Evolutionary conservation across 2,329 filamentous ascomycete genomes (phyloP), one percentile per base, ranked within the genome.

Genomic region (Colletotrichum gloeosporioides): DNA sequence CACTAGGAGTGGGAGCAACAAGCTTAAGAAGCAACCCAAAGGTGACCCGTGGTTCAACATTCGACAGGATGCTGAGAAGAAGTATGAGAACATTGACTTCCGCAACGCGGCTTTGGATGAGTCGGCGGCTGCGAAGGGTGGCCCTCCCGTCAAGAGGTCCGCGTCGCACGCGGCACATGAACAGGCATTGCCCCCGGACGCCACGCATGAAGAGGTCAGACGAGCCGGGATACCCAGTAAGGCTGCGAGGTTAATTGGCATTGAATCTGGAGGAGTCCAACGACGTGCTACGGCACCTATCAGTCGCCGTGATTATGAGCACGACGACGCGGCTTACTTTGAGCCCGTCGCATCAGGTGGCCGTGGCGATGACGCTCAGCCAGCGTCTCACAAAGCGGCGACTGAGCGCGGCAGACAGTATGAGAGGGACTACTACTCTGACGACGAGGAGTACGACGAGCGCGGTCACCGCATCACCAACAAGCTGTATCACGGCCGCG

Each of bases 1-100:
- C 39, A 81, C 84, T 10, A 87, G 89, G 66, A 89, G 83, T 71
- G 88, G 85, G n/a, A 92, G 90, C 79, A 91, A 92, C 78, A 92
- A 90, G 80, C 83, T 92, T 44, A 89, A 86, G 80, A 93, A 92
- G 77, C 88, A 90, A 3, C 90, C 89, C 1, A 90, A 91, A 3
- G 85, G 83, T n/a, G 90, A 92, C 65, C 83, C 86, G 3, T 88
- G 87, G 86, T 86, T 87, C 78, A 83, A 82, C 66, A 82, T 82
- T 29, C 85, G 87, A 44, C 81, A 80, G n/a, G 87, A 88, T 34
- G 84, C 86, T 4, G 88, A 89, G 70, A 85, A 84, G 36, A 84
- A 80, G 73, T 82, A 82, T 70, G 79, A 81, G 8, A 77, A 82
- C n/a, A 80, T 81, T 34, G 74, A 81, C 22, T 79, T 79, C 39